Evolutionary conservation across 306 rosid species (phyloP), one percentile per base, ranked within the genome.

Genomic region (Castanea sativa): DNA sequence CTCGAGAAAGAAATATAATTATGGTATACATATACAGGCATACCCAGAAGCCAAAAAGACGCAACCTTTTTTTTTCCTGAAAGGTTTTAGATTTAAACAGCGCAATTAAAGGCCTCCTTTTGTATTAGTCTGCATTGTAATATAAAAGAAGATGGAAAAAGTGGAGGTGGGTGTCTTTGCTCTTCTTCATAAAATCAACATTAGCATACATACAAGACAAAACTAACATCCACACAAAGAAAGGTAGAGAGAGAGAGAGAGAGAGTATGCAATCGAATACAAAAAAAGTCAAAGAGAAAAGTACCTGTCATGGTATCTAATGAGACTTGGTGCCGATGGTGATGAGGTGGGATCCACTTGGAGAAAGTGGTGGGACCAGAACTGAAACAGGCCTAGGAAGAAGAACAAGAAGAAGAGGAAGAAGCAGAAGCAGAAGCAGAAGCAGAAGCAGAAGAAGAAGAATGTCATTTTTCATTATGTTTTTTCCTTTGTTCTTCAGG

Each of bases 301-400:
- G 19, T 74, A 85, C 93, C 94, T 67, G 80, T 74, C 82, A 90
- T 82, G 89, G 86, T 78, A 88, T 87, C 75, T 69, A 85, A 86
- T 80, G 90, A 75, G 82, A 85, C 73, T 80, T 69, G 87, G 65
- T 67, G 80, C 78, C 52, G 78, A 77, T 21, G 81, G 64, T 32
- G 81, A 72, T 74, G 76, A 68, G 78, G 83, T 78, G 81, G 80
- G 86, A 79, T 77, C 87, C 88, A 75, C 81, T 85, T 15, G 78
- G 58, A 83, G 84, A 80, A 41, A 80, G 78, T 80, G 82, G 89
- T 78, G 89, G 88, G 82, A 53, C 87, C 88, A 55, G 83, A 75
- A 59, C 20, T 32, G 79, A 45, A 38, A 41, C 74, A 81, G 63
- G 72, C 25, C 51, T 57, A 33, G 30, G 61, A 32, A 69, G 49